phyloP scores from a whole-genome alignment of 352 stramenopile genomes.

The Pythium volutum region DNA sequence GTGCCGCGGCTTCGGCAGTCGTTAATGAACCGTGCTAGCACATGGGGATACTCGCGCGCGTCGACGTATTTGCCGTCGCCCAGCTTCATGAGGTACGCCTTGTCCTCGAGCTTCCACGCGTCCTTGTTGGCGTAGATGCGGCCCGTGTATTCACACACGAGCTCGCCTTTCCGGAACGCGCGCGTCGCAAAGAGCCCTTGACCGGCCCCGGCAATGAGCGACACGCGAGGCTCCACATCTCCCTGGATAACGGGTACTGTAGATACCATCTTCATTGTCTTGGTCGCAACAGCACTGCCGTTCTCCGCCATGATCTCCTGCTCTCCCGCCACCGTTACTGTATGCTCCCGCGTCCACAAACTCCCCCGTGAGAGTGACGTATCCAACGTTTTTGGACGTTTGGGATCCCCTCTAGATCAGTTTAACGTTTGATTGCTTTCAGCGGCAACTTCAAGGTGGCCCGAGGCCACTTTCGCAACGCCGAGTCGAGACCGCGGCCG shows the following conservation, averaged over 20 bases:
- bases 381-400: constrained; percentile 9
- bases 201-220: constrained; percentile 46
- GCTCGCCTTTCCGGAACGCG: constrained; percentile 15
- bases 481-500: no score
- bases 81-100: constrained; percentile 72
- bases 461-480: no score
- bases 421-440: constrained; percentile 17
- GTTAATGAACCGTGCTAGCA: constrained; percentile 79
- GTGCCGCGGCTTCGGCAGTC: constrained; percentile 53
- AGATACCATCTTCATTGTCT: not conserved
- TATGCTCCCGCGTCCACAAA: no score
- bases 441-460: constrained; percentile 14
- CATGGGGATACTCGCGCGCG: constrained; percentile 38
- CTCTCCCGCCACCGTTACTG: not conserved
- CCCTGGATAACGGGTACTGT: not conserved
- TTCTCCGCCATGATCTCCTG: not conserved
- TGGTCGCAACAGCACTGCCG: not conserved
- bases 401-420: constrained; percentile 4
- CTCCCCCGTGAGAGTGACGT: not conserved
- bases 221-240: constrained; percentile 44
- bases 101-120: constrained; percentile 61
- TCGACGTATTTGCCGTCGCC: constrained; percentile 76
- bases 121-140: constrained; percentile 31
- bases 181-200: constrained; percentile 45
- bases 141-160: constrained; percentile 34